These are phyloP conservation scores for Trypanosoma congolense DNA, from an alignment of 208 protist species.

Conservation along the genomic window DNA sequence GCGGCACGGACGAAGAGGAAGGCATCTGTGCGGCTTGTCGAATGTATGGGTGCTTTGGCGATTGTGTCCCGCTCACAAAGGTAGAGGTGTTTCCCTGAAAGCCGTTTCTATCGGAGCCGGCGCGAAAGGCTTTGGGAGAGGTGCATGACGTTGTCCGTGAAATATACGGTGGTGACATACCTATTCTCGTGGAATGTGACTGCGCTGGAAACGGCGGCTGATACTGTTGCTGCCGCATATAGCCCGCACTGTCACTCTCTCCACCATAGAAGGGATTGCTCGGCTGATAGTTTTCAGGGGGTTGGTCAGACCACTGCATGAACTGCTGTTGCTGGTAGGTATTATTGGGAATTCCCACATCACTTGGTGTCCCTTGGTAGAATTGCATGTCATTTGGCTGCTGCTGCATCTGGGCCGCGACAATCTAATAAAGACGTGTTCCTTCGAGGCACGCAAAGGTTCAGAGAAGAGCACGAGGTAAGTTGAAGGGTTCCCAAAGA, in stretches of 20 bases:
- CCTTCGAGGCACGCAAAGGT: background rate
- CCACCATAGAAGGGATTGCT: conserved; percentile 5
- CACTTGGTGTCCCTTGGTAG: conserved; percentile 1
- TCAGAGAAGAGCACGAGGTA: background rate
- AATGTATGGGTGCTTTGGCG: background rate
- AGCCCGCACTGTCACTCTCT: background rate
- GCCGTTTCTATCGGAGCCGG: conserved; percentile 2
- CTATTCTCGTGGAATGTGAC: background rate
- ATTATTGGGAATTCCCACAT: background rate
- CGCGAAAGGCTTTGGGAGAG: conserved; percentile 9
- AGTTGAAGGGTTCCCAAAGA: background rate
- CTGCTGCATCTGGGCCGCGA: conserved; percentile 7
- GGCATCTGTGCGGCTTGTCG: conserved; percentile 4
- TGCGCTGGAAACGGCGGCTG: background rate
- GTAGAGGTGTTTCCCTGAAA: background rate
- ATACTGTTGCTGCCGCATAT: conserved; percentile 1
- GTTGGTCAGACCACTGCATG: background rate
- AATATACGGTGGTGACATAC: background rate
- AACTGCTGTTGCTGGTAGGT: background rate
- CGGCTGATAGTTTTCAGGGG: background rate
- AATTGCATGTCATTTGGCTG: conserved; percentile 10
- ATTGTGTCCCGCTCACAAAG: background rate
- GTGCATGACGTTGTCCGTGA: background rate
- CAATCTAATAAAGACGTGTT: conserved; percentile 8
- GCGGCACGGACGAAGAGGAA: background rate